Evolutionary conservation across 345 rosid species (phyloP).

Genomic region (Citrus sinensis): DNA sequence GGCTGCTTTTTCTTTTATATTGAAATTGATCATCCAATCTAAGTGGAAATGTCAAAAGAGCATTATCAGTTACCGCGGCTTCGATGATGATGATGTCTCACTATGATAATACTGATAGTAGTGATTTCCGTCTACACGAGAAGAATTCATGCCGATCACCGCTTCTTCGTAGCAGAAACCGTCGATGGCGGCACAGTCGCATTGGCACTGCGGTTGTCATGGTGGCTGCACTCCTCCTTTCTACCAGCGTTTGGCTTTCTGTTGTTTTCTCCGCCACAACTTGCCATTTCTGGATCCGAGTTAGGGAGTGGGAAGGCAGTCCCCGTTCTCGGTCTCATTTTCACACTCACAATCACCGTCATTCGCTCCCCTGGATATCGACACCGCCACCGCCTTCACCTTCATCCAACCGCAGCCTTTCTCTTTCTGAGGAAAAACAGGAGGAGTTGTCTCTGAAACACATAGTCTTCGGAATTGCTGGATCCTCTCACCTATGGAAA

Average conservation of each 20-base stretch:
- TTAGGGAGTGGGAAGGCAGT: constrained; percentile 50
- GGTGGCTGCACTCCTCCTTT: constrained; percentile 54
- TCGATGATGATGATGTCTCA: constrained; percentile 19
- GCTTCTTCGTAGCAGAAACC: constrained; percentile 30
- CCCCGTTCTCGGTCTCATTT: constrained; percentile 13
- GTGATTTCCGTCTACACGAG: constrained; percentile 10
- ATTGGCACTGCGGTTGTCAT: constrained; percentile 49
- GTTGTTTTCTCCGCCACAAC: constrained; percentile 70
- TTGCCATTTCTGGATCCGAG: constrained; percentile 50
- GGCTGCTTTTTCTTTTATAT: background rate
- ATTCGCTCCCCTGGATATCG: background rate
- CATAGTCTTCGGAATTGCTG: constrained; percentile 89
- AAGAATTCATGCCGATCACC: constrained; percentile 22
- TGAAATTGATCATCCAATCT: background rate
- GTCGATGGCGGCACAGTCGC: constrained; percentile 54
- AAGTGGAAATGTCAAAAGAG: constrained; percentile 17
- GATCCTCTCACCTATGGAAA: constrained; percentile 79
- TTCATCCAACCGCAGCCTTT: constrained; percentile 32
- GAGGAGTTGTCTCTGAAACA: constrained; percentile 40
- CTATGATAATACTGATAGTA: background rate
- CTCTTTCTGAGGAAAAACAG: constrained; percentile 14
- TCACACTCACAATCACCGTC: background rate
- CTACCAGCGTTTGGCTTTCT: constrained; percentile 79
- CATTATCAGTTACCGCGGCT: background rate
- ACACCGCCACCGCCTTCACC: constrained; percentile 5